phyloP scores from a whole-genome alignment of 345 rosid genomes.

The Moringa oleifera region DNA sequence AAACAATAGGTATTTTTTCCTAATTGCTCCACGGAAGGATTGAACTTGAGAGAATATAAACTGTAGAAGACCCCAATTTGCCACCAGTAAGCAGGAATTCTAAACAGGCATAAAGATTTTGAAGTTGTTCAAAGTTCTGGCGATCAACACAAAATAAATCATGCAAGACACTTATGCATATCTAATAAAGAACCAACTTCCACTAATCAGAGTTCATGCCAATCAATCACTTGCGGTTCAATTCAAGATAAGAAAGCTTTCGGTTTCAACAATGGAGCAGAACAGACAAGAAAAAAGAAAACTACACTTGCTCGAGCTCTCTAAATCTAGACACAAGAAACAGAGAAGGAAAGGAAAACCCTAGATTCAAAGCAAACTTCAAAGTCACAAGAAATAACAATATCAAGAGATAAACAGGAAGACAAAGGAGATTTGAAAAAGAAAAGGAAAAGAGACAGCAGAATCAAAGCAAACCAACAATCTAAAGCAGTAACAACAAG shows the following conservation, averaged over 20 bases:
- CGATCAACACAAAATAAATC: neutral
- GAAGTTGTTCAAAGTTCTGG: neutral
- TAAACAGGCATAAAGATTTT: conserved; percentile 1
- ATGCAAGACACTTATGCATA: neutral
- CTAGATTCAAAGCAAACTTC: conserved; percentile 8
- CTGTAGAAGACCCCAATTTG: conserved; percentile 4
- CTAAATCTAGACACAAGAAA: neutral
- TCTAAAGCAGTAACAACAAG: neutral
- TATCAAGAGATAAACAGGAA: conserved; percentile 18
- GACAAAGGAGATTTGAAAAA: conserved; percentile 9
- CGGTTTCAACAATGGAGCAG: conserved; percentile 15
- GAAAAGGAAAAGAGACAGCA: conserved; percentile 28
- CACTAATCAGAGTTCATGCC: too few relatives aligned
- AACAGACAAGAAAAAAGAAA: neutral
- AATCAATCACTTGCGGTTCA: conserved; percentile 4
- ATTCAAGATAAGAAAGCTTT: conserved; percentile 10
- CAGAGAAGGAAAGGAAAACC: conserved; percentile 7
- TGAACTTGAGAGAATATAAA: conserved; percentile 20
- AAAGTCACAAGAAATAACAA: conserved; percentile 3
- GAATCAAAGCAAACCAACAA: conserved; percentile 20
- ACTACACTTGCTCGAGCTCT: neutral
- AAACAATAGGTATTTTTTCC: neutral
- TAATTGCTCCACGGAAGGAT: conserved; percentile 17
- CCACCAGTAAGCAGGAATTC: neutral
- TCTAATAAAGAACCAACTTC: neutral